phyloP scores from a whole-genome alignment of 2,329 filamentous ascomycete species.

The Diaporthe citrichinensis region DNA sequence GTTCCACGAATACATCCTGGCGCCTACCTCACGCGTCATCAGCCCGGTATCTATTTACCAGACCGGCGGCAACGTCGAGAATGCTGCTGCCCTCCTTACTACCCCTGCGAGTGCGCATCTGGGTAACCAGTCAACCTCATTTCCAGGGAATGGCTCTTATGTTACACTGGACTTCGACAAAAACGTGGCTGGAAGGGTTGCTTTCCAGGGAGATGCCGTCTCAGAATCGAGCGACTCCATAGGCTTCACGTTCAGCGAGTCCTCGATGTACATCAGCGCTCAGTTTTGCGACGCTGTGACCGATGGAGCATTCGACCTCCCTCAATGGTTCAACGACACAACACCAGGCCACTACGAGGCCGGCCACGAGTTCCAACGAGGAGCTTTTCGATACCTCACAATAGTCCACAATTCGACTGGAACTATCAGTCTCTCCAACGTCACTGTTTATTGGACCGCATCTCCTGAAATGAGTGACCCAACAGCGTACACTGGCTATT shows the following conservation, averaged over 20 bases:
- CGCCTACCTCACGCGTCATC: slow-evolving; percentile 25
- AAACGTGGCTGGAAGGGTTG: slow-evolving; percentile 26
- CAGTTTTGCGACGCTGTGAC: slow-evolving; percentile 28
- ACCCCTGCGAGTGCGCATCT: neutral
- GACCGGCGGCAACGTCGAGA: slow-evolving; percentile 21
- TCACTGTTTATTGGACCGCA: no score
- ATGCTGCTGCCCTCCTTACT: slow-evolving; percentile 2
- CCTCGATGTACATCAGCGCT: slow-evolving; percentile 30
- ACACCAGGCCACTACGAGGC: slow-evolving; percentile 31
- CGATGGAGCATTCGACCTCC: slow-evolving; percentile 17
- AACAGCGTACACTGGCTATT: no score
- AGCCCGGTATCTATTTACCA: slow-evolving; percentile 18
- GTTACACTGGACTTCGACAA: slow-evolving; percentile 43
- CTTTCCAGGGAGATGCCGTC: slow-evolving; percentile 22
- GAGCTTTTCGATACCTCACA: slow-evolving; percentile 62
- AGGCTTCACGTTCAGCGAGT: slow-evolving; percentile 33
- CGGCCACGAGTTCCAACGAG: slow-evolving; percentile 53
- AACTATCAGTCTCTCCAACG: no score
- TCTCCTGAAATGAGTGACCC: no score
- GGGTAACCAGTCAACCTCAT: slow-evolving; percentile 39
- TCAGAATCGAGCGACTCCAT: slow-evolving; percentile 9
- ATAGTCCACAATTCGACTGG: no score
- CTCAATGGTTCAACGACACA: slow-evolving; percentile 18
- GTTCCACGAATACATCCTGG: slow-evolving; percentile 27
- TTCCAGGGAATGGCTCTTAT: neutral